Base-by-base conservation (phyloP, 345 rosid species). In the Murraya koenigii region DNA sequence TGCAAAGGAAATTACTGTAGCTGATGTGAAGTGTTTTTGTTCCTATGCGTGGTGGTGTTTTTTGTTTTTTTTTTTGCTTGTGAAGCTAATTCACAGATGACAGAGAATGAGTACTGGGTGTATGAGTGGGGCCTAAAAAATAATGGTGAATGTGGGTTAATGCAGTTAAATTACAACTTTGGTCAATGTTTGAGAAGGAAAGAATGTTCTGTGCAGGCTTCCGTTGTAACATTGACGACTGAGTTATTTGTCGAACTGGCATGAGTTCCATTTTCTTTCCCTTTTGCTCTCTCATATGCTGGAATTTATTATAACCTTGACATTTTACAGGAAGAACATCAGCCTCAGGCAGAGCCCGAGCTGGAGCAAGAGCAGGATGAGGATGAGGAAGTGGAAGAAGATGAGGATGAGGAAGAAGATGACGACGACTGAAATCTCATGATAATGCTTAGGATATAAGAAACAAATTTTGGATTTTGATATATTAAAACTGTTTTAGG, bases 381-480 rank as follows among this genome's bases (percentile, higher is more conserved):
- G 35, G 77, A 80, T 1, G 85, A 82, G 35, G 89, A 81, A 2
- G 90, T 78, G 2, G 88, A 78, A 1, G 90, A 77, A 0, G 88
- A 81, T 0, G 86, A 82, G 0, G 82, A 78, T 0, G 88, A 85
- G 0, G 88, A 85, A 0, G 84, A 82, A 0, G 88, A 85, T 0
- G 89, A 88, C 0, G 87, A 82, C 0, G 84, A 88, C 58, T 84
- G 65, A 82, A 76, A 38, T 44, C 11, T 49, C 61, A 36, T 15
- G 52, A 30, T 64, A 54, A 59, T 79, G 70, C 35, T 64, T 78
- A 26, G 78, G 80, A 70, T 60, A 44, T 35, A 20, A 74, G 47
- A 58, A 62, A 64, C 33, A 9, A 32, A 54, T 52, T 67, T 68
- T 71, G 62, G 64, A 74, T 72, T 69, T 54, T 77, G 84, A 77